Conservation (phyloP, 139 green algal species). For the Pycnococcus provasolii region DNA sequence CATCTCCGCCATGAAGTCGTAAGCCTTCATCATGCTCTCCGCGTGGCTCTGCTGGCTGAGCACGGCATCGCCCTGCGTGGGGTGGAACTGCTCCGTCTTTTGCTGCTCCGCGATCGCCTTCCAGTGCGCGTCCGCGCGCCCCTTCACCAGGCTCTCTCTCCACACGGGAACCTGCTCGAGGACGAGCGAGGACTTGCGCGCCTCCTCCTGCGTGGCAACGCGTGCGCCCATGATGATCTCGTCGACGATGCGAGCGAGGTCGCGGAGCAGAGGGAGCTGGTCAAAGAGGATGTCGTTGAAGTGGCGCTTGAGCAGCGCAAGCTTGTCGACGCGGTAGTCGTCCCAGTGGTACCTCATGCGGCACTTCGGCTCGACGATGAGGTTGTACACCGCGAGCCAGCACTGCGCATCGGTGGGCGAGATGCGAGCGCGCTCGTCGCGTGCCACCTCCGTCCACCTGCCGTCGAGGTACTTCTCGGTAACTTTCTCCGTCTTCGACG, state of each 20-base stretch:
- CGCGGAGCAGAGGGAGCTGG: constrained; percentile 60
- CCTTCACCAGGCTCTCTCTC: background rate
- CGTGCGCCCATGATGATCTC: constrained; percentile 41
- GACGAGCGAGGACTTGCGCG: background rate
- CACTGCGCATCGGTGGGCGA: constrained; percentile 59
- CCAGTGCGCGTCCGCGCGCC: background rate
- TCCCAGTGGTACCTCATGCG: constrained; percentile 54
- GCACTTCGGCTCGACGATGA: constrained; percentile 59
- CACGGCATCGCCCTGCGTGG: background rate
- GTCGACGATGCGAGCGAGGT: constrained; percentile 61
- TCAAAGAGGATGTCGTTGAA: constrained; percentile 79
- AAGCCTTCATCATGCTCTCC: background rate
- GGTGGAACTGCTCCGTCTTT: background rate
- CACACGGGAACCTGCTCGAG: constrained; percentile 11
- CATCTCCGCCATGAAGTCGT: constrained; percentile 9
- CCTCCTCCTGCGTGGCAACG: background rate
- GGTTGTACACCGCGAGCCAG: constrained; percentile 74
- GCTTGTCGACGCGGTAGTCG: constrained; percentile 48
- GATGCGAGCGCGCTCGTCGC: constrained; percentile 50
- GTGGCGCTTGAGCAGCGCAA: constrained; percentile 46
- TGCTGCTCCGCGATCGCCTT: constrained; percentile 1
- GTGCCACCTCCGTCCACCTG: constrained; percentile 44
- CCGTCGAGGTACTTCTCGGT: constrained; percentile 43
- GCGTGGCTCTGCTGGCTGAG: background rate
- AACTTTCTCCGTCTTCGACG: constrained; percentile 5